phyloP scores from a whole-genome alignment of 148 eudicot genomes.

The Rheum nobile region DNA sequence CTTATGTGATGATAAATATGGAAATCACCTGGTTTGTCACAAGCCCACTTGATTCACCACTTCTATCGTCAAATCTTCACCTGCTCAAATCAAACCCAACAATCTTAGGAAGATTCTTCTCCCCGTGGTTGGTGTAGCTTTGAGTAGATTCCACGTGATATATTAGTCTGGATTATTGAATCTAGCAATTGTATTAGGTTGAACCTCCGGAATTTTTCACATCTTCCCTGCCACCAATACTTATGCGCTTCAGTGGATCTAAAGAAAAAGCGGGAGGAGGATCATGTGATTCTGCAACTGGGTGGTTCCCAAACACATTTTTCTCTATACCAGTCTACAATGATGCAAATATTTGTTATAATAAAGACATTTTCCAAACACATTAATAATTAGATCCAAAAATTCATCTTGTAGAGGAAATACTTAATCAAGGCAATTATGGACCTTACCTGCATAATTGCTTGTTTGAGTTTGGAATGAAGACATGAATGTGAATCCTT shows the following conservation, averaged over 20 bases:
- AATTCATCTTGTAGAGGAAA: not conserved
- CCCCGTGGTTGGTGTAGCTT: conserved; percentile 58
- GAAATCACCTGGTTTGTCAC: conserved; percentile 42
- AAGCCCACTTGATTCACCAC: conserved; percentile 28
- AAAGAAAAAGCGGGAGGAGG: conserved; percentile 70
- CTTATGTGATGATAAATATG: not conserved
- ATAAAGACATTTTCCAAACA: not conserved
- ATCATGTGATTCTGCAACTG: conserved; percentile 46
- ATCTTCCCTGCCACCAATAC: conserved; percentile 25
- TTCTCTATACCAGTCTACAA: conserved; percentile 87
- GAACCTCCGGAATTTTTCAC: conserved; percentile 27
- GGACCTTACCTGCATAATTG: conserved; percentile 63
- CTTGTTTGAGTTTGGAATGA: conserved; percentile 82
- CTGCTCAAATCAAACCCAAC: conserved; percentile 30
- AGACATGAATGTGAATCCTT: conserved; percentile 86
- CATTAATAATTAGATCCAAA: not conserved
- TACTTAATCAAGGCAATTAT: not conserved
- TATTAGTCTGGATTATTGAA: too few relatives aligned
- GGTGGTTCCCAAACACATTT: conserved; percentile 78
- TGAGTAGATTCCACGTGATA: conserved; percentile 12
- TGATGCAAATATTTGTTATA: not conserved
- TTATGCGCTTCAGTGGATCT: conserved; percentile 45
- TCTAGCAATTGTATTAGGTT: too few relatives aligned
- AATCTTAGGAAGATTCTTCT: conserved; percentile 33
- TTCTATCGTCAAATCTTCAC: conserved; percentile 41